Conservation (phyloP, 2,329 filamentous ascomycete genomes). For the Penicillium vulpinum region DNA sequence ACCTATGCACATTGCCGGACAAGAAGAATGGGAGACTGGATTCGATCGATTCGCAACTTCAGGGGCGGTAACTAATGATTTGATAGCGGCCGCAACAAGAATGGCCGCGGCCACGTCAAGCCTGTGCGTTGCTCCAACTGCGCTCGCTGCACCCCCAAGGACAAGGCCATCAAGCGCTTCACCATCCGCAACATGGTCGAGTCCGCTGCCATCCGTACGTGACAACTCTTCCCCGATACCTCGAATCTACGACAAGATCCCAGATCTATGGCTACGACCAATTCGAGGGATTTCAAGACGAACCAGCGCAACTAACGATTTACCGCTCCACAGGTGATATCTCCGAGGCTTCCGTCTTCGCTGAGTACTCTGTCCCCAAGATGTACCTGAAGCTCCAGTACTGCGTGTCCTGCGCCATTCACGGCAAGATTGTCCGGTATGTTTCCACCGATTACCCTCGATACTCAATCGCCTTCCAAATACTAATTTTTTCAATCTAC, state of each 20-base stretch:
- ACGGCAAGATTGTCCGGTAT: slow-evolving; percentile 99
- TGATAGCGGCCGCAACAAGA: slow-evolving; percentile 95
- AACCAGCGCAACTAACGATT: slow-evolving; percentile 9
- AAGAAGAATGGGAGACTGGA: slow-evolving; percentile 21
- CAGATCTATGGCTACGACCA: neutral
- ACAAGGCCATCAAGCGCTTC: slow-evolving; percentile 99
- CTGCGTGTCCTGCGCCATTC: slow-evolving; percentile 99
- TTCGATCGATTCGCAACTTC: slow-evolving; percentile 8
- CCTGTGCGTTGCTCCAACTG: slow-evolving; percentile 92
- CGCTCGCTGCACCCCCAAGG: slow-evolving; percentile 93
- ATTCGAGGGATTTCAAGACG: neutral
- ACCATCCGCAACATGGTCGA: slow-evolving; percentile 99
- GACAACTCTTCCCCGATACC: slow-evolving; percentile 18
- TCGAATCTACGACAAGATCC: neutral
- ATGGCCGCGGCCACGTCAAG: slow-evolving; percentile 99
- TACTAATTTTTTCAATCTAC: slow-evolving; percentile 24
- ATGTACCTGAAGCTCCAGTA: slow-evolving; percentile 99
- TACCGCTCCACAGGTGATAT: slow-evolving; percentile 80
- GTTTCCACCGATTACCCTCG: slow-evolving; percentile 43
- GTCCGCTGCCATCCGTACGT: slow-evolving; percentile 98
- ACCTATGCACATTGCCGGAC: slow-evolving; percentile 22
- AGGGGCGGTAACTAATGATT: slow-evolving; percentile 25
- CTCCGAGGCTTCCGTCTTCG: slow-evolving; percentile 98
- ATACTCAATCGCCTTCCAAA: neutral
- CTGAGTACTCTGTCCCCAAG: slow-evolving; percentile 99